Base-by-base conservation (phyloP, 306 rosid genomes). In the Lotus japonicus region DNA sequence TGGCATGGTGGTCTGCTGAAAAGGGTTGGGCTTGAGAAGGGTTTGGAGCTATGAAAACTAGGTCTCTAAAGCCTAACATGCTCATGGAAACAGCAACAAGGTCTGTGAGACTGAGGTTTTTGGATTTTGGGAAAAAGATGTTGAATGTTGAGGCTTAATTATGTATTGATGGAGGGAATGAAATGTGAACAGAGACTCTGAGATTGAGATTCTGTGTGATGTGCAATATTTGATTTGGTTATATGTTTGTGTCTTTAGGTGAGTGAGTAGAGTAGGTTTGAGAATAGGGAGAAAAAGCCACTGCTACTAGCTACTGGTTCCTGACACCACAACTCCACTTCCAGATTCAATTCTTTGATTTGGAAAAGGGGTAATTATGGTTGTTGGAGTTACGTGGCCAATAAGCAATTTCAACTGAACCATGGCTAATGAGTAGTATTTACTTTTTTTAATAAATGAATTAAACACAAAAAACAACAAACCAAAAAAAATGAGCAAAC, bases 31-130 rank as follows among this genome's bases (percentile, higher is more conserved):
- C 61, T 0, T 75, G 94, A 54, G 84, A 70, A 62, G 83, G 65
- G 8, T 74, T 79, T 23, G 92, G 92, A 33, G 90, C 87, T 59
- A 90, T 73, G 73, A 90, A 71, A 62, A 90, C 78, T 1, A 90
- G 82, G 80, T 90, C 97, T 79, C 97, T 76, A 7, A 90, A 80
- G 73, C 97, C 97, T 82, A 90, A 75, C 97, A 88, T 88, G 70
- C 6, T 82, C 78, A 64, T 44, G 10, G 52, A 10, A 60, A 35
- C n/a, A 42, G 9, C 18, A 52, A 9, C 56, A 42, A 49, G 48
- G 35, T 10, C 31, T 17, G 3, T 17, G n/a, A 18, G n/a, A 18
- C 16, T 56, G 7, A 14, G 41, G 44, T 23, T 66, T 66, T 9
- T 31, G 36, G 46, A 6, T 38, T 49, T 17, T 36, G 2, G 10